A percentile compares a stretch with the other conserved stretches of the same genome.
phyloP scores from a whole-genome alignment of 371 early-diverging fungal genomes.

The Thermomucor indicae-seudaticae region DNA sequence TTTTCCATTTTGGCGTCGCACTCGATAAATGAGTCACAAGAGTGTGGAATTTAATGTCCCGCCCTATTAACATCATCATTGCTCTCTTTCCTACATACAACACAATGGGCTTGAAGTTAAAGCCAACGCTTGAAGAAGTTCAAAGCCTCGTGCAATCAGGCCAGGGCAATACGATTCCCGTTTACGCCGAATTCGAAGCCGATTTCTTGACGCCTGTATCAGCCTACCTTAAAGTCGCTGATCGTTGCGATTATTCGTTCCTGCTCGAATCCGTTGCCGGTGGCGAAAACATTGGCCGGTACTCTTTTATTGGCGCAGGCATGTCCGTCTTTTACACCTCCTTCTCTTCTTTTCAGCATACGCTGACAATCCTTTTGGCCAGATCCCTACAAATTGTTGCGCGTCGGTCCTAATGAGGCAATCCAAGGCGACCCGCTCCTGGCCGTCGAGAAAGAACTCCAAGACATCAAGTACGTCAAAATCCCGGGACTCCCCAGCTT shows the following conservation, averaged over 20 bases:
- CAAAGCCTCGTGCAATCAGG: conserved; percentile 49
- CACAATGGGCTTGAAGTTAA: conserved; percentile 40
- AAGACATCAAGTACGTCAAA: conserved; percentile 66
- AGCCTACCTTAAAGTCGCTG: conserved; percentile 87
- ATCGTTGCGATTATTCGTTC: conserved; percentile 80
- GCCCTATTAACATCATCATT: neutral
- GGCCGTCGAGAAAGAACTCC: conserved; percentile 80
- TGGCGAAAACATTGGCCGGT: conserved; percentile 92
- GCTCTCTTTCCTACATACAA: neutral
- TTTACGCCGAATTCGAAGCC: conserved; percentile 81
- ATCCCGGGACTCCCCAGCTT: conserved; percentile 85
- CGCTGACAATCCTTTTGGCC: too few relatives aligned
- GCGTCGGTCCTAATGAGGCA: conserved; percentile 66
- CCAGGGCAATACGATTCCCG: conserved; percentile 84
- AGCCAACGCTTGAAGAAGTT: conserved; percentile 73
- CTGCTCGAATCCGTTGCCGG: conserved; percentile 94
- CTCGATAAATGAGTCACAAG: too few relatives aligned
- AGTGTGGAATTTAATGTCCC: too few relatives aligned
- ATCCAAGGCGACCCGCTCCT: conserved; percentile 85
- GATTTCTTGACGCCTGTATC: conserved; percentile 96
- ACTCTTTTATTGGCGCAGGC: conserved; percentile 92
- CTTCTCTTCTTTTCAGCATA: neutral
- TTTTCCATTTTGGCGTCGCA: too few relatives aligned
- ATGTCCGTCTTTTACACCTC: conserved; percentile 12
- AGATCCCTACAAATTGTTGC: conserved; percentile 86